Evolutionary conservation across 768 basidiomycete genomes (phyloP).

Genomic region (Russula abietina): DNA sequence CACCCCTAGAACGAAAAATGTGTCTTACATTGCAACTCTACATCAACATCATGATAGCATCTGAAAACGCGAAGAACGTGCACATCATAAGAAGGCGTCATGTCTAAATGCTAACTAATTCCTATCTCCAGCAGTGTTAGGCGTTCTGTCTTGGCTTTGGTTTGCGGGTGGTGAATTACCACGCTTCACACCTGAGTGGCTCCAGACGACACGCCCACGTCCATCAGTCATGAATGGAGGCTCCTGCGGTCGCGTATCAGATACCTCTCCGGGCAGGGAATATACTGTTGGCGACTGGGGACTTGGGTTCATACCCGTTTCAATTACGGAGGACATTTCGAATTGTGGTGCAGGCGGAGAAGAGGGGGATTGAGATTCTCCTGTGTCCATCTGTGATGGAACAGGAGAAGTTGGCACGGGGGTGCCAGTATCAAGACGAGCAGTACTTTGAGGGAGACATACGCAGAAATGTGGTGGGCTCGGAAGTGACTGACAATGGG

Average conservation of each 20-base stretch:
- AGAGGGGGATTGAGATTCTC: background rate
- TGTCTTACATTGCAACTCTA: slow-evolving; percentile 4
- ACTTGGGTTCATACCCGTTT: background rate
- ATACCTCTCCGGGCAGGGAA: background rate
- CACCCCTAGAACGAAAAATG: background rate
- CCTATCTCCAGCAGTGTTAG: slow-evolving; percentile 2
- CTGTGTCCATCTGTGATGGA: background rate
- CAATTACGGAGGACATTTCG: background rate
- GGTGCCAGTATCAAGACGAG: background rate
- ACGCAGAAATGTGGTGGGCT: background rate
- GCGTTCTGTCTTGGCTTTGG: slow-evolving; percentile 3
- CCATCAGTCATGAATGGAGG: slow-evolving; percentile 35
- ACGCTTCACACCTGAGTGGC: slow-evolving; percentile 24
- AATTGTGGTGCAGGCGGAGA: background rate
- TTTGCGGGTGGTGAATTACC: slow-evolving; percentile 1
- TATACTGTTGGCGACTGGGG: background rate
- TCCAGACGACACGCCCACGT: slow-evolving; percentile 35
- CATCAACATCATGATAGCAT: background rate
- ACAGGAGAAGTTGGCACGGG: background rate
- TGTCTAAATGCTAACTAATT: background rate
- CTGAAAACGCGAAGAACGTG: background rate
- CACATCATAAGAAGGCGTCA: background rate
- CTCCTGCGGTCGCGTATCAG: slow-evolving; percentile 17
- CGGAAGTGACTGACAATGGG: slow-evolving; percentile 7
- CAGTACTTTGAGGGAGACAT: background rate